Evolutionary conservation across 352 stramenopile species (phyloP), one percentile per base, ranked within the genome.

Genomic region (Peronospora belbahrii): DNA sequence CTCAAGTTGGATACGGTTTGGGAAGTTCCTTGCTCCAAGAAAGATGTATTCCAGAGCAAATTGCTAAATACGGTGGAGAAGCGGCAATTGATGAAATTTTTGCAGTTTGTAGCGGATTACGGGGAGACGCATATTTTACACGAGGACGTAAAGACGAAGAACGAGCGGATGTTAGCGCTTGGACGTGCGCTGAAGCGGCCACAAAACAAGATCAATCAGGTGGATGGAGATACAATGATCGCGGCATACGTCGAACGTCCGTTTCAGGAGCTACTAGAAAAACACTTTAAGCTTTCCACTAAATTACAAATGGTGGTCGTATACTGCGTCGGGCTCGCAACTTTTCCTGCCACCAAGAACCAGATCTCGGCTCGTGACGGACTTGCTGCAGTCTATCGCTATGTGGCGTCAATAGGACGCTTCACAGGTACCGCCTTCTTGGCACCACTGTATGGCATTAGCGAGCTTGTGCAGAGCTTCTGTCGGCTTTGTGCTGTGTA

Each of bases 31-130:
- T 95, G 84, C 62, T 92, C 78, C 3, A 96, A 96, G 63, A 85
- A 84, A 31, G 85, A 93, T 31, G 84, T 96, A 14, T 95, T 96
- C 52, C 77, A 84, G 31, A 90, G 80, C 45, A 87, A 85, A 39
- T 44, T 94, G 24, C 51, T 95, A n/a, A 58, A 59, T 6, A 82
- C 91, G 68, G 64, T 85, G 11, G 85, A 96, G 53, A 96, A 96
- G 47, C 76, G 85, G 1, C 69, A 83, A 52, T 52, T 96, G 44
- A 96, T 96, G 85, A 91, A 92, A 51, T 96, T 96, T 37, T 35
- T 95, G 19, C 85, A 94, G 60, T 94, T 91, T 38, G 79, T 85
- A 18, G 83, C 84, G 1, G 85, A 96, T 59, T 89, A 89, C 34
- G 74, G 76, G 4, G 75, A 86, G 56, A 84, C 70, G 17, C 61